Evolutionary conservation across 441 rosid species (phyloP).

Genomic region (Gossypium gossypioides): DNA sequence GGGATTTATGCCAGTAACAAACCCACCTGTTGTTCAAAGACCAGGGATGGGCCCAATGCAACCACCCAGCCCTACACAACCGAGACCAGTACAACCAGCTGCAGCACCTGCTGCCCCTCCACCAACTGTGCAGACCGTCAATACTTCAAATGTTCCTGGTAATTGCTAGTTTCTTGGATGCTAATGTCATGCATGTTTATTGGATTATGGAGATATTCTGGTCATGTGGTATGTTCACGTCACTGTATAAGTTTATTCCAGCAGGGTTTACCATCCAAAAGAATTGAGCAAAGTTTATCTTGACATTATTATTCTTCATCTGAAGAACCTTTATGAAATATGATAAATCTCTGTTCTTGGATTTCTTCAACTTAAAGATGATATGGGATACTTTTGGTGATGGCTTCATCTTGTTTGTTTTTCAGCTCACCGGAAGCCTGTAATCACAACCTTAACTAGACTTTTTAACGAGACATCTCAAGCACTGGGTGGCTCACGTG

Average conservation of each 20-base stretch:
- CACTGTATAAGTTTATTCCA: neutral
- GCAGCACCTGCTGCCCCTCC: slow-evolving; percentile 66
- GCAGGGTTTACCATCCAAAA: neutral
- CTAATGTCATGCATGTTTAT: neutral
- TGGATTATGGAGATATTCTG: slow-evolving; percentile 4
- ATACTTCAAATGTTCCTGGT: slow-evolving; percentile 90
- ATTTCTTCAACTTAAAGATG: neutral
- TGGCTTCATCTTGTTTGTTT: neutral
- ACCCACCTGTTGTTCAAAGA: slow-evolving; percentile 53
- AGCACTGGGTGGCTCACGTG: slow-evolving; percentile 83
- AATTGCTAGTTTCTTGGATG: slow-evolving; percentile 18
- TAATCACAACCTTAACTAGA: slow-evolving; percentile 66
- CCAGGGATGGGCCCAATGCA: slow-evolving; percentile 61
- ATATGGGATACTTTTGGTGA: neutral
- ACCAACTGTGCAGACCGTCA: slow-evolving; percentile 84
- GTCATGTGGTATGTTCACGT: neutral
- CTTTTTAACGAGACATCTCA: slow-evolving; percentile 91
- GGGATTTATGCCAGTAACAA: slow-evolving; percentile 62
- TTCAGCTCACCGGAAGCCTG: slow-evolving; percentile 71
- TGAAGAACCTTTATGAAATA: neutral
- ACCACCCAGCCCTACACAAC: slow-evolving; percentile 60
- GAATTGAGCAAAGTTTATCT: neutral
- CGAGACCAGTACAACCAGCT: slow-evolving; percentile 45
- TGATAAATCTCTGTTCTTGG: neutral
- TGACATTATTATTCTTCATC: neutral